These are phyloP conservation scores for Mycena haematopus DNA, from an alignment of 768 basidiomycete genomes.

Conservation along the genomic window DNA sequence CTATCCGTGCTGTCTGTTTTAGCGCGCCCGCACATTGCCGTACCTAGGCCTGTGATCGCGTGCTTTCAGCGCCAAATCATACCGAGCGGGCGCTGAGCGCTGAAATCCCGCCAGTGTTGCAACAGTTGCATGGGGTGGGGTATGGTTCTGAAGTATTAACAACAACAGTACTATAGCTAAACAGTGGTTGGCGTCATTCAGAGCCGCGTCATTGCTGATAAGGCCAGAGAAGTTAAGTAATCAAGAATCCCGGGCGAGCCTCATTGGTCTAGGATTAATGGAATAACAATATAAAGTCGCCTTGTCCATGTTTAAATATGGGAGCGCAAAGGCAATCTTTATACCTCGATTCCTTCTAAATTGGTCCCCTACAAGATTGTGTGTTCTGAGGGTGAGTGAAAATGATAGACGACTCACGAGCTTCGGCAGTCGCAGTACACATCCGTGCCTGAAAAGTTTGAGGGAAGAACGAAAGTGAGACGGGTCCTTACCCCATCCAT, in stretches of 20 bases:
- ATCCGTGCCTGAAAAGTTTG: constrained; percentile 66
- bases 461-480: constrained; percentile 30
- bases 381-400: not conserved
- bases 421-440: constrained; percentile 83
- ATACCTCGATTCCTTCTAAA: constrained; percentile 84
- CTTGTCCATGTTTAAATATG: not conserved
- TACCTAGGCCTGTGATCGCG: constrained; percentile 4
- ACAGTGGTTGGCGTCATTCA: no score
- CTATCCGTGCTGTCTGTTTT: constrained; percentile 11
- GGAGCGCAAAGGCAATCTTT: no score
- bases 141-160: no score
- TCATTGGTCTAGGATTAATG: not conserved
- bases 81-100: no score
- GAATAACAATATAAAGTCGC: constrained; percentile 19
- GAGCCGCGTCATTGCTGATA: no score
- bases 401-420: constrained; percentile 57
- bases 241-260: no score
- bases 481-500: constrained; percentile 72
- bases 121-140: no score
- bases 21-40: constrained; percentile 6
- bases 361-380: constrained; percentile 72
- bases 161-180: no score
- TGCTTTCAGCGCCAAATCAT: constrained; percentile 4
- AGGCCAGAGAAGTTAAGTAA: no score
- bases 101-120: no score